These are phyloP conservation scores for Termitomyces bulborhizus DNA, from an alignment of 768 basidiomycete species.

Conservation along the genomic window DNA sequence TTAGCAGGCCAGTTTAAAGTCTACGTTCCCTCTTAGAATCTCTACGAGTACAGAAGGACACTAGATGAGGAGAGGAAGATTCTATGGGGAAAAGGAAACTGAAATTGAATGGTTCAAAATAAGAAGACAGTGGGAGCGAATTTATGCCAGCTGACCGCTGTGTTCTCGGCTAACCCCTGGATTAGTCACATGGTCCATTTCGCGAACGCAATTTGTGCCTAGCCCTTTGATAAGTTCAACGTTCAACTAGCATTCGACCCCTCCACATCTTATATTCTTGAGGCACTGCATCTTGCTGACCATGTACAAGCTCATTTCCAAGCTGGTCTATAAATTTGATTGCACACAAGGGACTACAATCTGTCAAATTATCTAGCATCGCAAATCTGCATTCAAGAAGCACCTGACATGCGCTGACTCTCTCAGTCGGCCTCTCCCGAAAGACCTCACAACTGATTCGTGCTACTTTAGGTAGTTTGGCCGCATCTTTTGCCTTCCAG, in stretches of 20 bases:
- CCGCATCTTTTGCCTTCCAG: background rate
- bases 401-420: background rate
- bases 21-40: conserved; percentile 7
- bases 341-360: background rate
- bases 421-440: conserved; percentile 6
- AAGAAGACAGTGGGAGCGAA: conserved; percentile 18
- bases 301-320: background rate
- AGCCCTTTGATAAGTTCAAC: too few species aligned
- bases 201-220: conserved; percentile 2
- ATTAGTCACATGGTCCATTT: conserved; percentile 19
- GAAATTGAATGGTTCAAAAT: conserved; percentile 15
- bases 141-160: conserved; percentile 20
- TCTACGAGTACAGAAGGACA: conserved; percentile 15
- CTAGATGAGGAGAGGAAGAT: conserved; percentile 13
- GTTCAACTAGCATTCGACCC: too few species aligned
- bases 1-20: conserved; percentile 5
- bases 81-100: conserved; percentile 14
- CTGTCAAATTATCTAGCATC: conserved; percentile 3
- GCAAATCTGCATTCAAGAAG: background rate
- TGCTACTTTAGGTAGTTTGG: background rate
- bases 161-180: conserved; percentile 18
- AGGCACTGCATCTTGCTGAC: background rate
- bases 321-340: background rate
- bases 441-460: background rate
- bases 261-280: background rate